phyloP scores from a whole-genome alignment of 352 stramenopile species.

The Elongisporangium undulatum region DNA sequence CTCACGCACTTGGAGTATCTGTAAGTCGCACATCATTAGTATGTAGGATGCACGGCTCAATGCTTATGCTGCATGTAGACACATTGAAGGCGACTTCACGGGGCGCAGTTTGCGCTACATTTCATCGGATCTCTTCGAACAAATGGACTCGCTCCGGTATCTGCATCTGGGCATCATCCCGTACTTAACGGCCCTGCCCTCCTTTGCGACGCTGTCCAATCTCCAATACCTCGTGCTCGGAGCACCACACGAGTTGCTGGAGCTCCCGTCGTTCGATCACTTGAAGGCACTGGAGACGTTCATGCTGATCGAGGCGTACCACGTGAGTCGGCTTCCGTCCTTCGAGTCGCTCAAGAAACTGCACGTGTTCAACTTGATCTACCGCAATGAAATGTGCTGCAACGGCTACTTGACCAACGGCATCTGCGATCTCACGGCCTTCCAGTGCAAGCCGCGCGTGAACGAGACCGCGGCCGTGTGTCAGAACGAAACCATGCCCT shows the following conservation, averaged over 20 bases:
- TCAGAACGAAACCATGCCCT: conserved; percentile 14
- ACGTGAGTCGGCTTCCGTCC: conserved; percentile 17
- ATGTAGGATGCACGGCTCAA: no score
- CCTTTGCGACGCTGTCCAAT: conserved; percentile 15
- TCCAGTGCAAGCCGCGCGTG: conserved; percentile 18
- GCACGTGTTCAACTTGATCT: conserved; percentile 11
- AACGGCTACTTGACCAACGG: conserved; percentile 24
- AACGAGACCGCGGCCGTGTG: conserved; percentile 21
- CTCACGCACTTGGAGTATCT: conserved; percentile 27
- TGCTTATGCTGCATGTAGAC: conserved; percentile 8
- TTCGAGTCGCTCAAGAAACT: conserved; percentile 22
- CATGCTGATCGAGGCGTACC: conserved; percentile 21
- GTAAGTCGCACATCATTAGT: conserved; percentile 10
- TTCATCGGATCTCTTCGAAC: conserved; percentile 21
- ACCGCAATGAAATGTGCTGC: conserved; percentile 36
- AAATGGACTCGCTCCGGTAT: conserved; percentile 35
- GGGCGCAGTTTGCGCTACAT: conserved; percentile 24
- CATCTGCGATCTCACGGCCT: conserved; percentile 22
- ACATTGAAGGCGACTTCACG: conserved; percentile 28
- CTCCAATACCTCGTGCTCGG: conserved; percentile 31
- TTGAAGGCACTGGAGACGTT: conserved; percentile 15
- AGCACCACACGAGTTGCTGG: conserved; percentile 12
- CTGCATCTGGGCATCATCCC: conserved; percentile 26
- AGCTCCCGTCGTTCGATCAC: conserved; percentile 24
- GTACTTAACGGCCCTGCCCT: conserved; percentile 23